These are phyloP conservation scores for Xylaria grammica DNA, from an alignment of 495 filamentous ascomycete genomes.

Conservation along the genomic window DNA sequence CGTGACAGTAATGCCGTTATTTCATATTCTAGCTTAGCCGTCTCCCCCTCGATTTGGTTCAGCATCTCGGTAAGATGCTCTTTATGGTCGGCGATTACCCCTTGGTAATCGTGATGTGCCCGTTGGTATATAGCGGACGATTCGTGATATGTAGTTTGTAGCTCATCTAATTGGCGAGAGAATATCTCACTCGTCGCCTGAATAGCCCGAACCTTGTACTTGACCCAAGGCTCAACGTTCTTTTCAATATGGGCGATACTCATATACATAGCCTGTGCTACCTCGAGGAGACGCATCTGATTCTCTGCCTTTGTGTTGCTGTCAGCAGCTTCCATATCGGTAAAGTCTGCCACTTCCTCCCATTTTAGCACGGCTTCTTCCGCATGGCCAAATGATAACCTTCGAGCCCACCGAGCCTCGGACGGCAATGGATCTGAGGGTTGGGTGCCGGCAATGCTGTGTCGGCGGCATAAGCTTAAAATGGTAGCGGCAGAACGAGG, in stretches of 20 bases:
- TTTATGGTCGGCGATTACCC: constrained; percentile 70
- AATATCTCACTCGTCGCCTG: constrained; percentile 67
- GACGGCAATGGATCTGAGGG: constrained; percentile 43
- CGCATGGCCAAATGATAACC: constrained; percentile 87
- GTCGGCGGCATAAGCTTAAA: constrained; percentile 47
- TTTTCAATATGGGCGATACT: constrained; percentile 54
- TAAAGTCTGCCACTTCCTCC: constrained; percentile 54
- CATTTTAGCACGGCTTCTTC: constrained; percentile 84
- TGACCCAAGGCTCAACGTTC: constrained; percentile 68
- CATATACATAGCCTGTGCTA: constrained; percentile 63
- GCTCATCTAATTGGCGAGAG: constrained; percentile 62
- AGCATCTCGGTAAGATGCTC: constrained; percentile 71
- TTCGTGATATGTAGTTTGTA: constrained; percentile 74
- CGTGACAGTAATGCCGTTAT: constrained; percentile 78
- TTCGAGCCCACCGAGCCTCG: constrained; percentile 73
- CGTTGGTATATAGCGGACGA: constrained; percentile 66
- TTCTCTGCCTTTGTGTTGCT: constrained; percentile 40
- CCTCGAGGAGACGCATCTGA: constrained; percentile 50
- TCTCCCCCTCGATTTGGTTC: constrained; percentile 80
- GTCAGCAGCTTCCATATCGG: constrained; percentile 28
- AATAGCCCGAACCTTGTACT: constrained; percentile 64
- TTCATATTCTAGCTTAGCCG: constrained; percentile 94
- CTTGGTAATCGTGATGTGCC: constrained; percentile 67
- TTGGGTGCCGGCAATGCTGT: constrained; percentile 52
- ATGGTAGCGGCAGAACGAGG: constrained; percentile 31